These are phyloP conservation scores for Ophiosphaerella korrae DNA, from an alignment of 2,329 filamentous ascomycete species.

Conservation along the genomic window DNA sequence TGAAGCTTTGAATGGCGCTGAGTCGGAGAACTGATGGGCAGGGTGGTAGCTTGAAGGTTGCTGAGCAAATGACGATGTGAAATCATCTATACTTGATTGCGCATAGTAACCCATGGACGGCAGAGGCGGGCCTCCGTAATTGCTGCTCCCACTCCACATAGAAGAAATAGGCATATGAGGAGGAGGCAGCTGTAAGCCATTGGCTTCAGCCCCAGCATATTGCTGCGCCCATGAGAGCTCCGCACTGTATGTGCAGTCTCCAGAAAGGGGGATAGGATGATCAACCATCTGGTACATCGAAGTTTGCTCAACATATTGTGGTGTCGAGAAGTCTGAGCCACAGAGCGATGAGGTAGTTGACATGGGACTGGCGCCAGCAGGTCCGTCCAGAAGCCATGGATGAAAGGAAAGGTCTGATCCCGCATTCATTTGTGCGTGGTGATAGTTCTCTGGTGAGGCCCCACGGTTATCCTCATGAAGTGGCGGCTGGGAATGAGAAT, in stretches of 20 bases:
- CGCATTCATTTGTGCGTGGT: conserved; percentile 2
- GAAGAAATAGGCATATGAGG: background rate
- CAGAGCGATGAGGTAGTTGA: conserved; percentile 18
- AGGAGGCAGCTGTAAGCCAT: background rate
- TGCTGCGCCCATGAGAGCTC: conserved; percentile 4
- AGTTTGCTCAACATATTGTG: conserved; percentile 9
- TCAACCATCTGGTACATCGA: conserved; percentile 4
- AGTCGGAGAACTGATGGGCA: background rate
- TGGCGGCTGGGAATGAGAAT: conserved; percentile 1
- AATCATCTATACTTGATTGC: background rate
- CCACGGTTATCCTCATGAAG: conserved; percentile 5
- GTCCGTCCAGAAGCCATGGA: conserved; percentile 17
- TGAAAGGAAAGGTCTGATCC: conserved; percentile 11
- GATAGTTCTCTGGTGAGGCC: background rate
- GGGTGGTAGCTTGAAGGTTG: background rate
- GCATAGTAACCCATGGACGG: background rate
- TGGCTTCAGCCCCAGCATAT: background rate
- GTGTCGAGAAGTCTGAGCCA: conserved; percentile 18
- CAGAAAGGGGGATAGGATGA: conserved; percentile 2
- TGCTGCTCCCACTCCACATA: background rate
- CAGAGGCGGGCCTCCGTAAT: background rate
- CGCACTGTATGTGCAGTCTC: background rate
- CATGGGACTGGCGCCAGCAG: conserved; percentile 12
- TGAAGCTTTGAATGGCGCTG: background rate
- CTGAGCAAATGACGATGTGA: background rate